Evolutionary conservation across 1,284 basidiomycete genomes (phyloP), one percentile per base, ranked within the genome.

Genomic region (Somion occarium): DNA sequence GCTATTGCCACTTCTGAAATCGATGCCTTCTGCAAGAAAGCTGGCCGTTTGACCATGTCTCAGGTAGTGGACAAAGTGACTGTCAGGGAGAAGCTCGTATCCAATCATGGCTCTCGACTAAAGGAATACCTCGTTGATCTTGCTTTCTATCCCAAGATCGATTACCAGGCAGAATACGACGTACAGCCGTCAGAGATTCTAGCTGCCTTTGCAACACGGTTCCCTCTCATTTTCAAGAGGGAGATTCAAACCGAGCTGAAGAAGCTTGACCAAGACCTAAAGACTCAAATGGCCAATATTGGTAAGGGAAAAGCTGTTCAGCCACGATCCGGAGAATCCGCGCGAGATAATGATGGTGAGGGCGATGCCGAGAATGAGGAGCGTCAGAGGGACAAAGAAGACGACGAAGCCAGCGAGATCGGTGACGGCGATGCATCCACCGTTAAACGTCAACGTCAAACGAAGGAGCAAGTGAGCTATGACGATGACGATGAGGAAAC

Each of bases 181-280:
- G 80, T 95, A 41, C 78, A 80, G 30, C 79, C 85, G 1, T 63
- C 73, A 23, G 88, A 95, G 62, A 83, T 99, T 53, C 77, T 97
- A 46, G 72, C 78, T 18, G 78, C 81, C 9, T 85, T 99, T 56
- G 80, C 80, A 13, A 76, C 79, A 56, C 85, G 80, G 48, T 98
- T 99, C 69, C 89, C 93, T 3, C 72, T 82, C n/a, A 79, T 79
- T 37, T 73, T 99, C 59, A 93, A 88, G 70, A 91, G 87, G 68
- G 93, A 97, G 69, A 88, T 98, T 61, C 73, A 83, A 53, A 70
- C 75, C 42, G 96, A 98, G 73, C 81, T 98, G 75, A 93, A 91
- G 70, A 89, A 85, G 64, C 77, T 93, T 27, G 83, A 88, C 56
- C 84, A 87, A 48, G 89, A 97, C 64, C 70, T 92, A 54, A 89